Conservation (phyloP, 257 asterid species). For the Ilex aquifolium region DNA sequence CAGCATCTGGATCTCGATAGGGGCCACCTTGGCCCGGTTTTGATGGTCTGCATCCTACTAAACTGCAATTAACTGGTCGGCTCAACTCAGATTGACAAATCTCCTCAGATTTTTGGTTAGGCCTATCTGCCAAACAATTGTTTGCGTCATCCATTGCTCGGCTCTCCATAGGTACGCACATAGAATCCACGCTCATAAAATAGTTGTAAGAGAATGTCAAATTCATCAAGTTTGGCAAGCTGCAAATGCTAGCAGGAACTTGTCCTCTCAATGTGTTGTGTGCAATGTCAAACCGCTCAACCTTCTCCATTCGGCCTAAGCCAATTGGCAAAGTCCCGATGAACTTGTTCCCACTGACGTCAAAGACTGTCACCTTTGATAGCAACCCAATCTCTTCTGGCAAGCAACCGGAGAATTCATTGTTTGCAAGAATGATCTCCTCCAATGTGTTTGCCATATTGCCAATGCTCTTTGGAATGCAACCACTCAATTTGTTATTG, state of each 20-base stretch:
- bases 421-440: conserved; percentile 33
- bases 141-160: conserved; percentile 19
- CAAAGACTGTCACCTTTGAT: conserved; percentile 34
- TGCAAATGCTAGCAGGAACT: conserved; percentile 39
- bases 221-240: conserved; percentile 37
- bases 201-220: conserved; percentile 37
- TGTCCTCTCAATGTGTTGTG: conserved; percentile 35
- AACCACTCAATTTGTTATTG: conserved; percentile 38
- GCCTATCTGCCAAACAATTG: conserved; percentile 40
- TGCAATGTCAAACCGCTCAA: conserved; percentile 34
- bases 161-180: conserved; percentile 26
- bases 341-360: conserved; percentile 32
- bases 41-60: no score
- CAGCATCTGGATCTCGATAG: not conserved
- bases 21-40: not conserved
- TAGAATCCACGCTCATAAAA: conserved; percentile 33
- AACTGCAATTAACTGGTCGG: conserved; percentile 41
- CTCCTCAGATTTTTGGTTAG: conserved; percentile 34
- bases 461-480: conserved; percentile 57
- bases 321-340: conserved; percentile 41
- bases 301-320: conserved; percentile 37
- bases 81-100: conserved; percentile 34
- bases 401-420: conserved; percentile 49
- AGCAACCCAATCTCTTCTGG: conserved; percentile 47
- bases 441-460: conserved; percentile 41